A percentile compares a stretch with the other conserved stretches of the same genome.
Evolutionary conservation across 768 basidiomycete species (phyloP).

Genomic region (Tricholoma saponaceum): DNA sequence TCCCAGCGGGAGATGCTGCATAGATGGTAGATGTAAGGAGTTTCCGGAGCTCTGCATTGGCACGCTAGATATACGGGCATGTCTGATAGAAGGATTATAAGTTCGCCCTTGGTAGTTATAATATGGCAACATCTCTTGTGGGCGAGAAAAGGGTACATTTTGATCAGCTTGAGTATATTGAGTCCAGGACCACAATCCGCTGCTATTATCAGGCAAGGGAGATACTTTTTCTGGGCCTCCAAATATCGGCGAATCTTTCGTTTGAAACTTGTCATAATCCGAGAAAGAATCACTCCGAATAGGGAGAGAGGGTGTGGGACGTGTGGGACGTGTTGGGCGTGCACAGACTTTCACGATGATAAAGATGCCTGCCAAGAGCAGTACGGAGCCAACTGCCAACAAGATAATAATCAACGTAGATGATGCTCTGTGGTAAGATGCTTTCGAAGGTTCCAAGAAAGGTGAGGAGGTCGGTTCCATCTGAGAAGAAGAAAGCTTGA

Average conservation of each 20-base stretch:
- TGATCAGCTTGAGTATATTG: conserved; percentile 42
- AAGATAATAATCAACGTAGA: conserved; percentile 47
- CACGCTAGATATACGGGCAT: conserved; percentile 14
- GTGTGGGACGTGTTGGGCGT: conserved; percentile 47
- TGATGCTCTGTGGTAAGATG: conserved; percentile 30
- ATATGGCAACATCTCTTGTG: conserved; percentile 15
- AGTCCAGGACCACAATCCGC: conserved; percentile 53
- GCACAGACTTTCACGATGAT: conserved; percentile 44
- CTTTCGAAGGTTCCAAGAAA: conserved; percentile 3
- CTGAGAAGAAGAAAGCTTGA: conserved; percentile 9
- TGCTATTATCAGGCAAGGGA: conserved; percentile 38
- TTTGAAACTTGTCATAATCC: conserved; percentile 39
- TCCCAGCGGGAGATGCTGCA: conserved; percentile 38
- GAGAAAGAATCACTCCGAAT: conserved; percentile 56
- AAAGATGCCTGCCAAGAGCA: conserved; percentile 44
- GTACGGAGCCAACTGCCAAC: conserved; percentile 47
- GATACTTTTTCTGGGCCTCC: conserved; percentile 67
- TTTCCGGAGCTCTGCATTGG: conserved; percentile 15
- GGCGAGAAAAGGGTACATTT: conserved; percentile 6
- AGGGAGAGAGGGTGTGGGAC: conserved; percentile 71
- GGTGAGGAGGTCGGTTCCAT: conserved; percentile 12
- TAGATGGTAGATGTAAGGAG: conserved; percentile 21
- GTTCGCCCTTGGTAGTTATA: not conserved
- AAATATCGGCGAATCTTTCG: conserved; percentile 68
- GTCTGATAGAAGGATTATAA: conserved; percentile 18